phyloP scores from a whole-genome alignment of 83 land plant species.

The Thuja plicata region DNA sequence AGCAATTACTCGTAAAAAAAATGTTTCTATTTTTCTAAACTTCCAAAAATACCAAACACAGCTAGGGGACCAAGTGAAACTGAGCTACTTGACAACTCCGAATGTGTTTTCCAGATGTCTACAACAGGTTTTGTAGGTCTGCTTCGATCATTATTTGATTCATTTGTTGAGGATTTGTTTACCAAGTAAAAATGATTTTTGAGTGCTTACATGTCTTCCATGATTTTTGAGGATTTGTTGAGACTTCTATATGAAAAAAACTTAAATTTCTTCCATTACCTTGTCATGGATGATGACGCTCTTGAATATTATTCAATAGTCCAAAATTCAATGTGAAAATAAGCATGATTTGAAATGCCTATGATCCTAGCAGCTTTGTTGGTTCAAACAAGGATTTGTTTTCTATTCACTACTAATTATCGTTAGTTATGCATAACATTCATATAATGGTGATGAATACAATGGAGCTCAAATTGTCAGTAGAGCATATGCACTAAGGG shows the following conservation, averaged over 20 bases:
- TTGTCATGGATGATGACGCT: constrained; percentile 92
- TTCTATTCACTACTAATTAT: neutral
- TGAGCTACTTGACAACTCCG: constrained; percentile 80
- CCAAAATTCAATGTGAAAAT: constrained; percentile 94
- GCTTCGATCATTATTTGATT: neutral
- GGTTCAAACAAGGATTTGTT: too few relatives aligned
- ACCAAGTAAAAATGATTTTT: neutral
- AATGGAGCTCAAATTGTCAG: too few relatives aligned
- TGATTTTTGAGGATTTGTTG: too few relatives aligned
- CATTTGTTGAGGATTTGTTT: neutral
- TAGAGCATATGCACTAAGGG: constrained; percentile 89
- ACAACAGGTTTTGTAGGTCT: constrained; percentile 63
- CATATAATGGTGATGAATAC: constrained; percentile 94
- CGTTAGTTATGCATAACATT: constrained; percentile 31
- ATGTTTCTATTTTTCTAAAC: constrained; percentile 45
- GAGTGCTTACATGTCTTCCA: neutral
- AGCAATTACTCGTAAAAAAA: constrained; percentile 25
- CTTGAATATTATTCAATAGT: constrained; percentile 81
- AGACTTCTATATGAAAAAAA: constrained; percentile 92
- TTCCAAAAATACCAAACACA: constrained; percentile 87
- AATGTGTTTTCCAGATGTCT: constrained; percentile 96
- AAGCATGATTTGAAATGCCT: constrained; percentile 7
- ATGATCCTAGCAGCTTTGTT: too few relatives aligned
- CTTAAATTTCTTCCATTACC: constrained; percentile 86
- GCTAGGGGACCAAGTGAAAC: constrained; percentile 78